A percentile compares a stretch with the other conserved stretches of the same genome.
Evolutionary conservation across 768 basidiomycete species (phyloP).

Genomic region (Lactarius evosmus): DNA sequence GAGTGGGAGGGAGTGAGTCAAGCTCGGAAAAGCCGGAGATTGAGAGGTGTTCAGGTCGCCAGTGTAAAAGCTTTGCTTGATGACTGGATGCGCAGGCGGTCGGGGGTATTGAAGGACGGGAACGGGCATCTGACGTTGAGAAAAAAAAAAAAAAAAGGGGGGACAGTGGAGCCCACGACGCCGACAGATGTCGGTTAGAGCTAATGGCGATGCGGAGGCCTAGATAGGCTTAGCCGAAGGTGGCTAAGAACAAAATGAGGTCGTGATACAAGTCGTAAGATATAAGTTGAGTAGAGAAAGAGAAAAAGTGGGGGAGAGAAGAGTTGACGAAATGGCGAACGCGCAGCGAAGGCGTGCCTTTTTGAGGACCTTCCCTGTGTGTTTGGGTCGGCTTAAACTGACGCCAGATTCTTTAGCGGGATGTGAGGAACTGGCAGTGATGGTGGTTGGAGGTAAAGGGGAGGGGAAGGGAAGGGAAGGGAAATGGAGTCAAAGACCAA

Average conservation of each 20-base stretch:
- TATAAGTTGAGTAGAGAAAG: slow-evolving; percentile 32
- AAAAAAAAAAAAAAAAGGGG: slow-evolving; percentile 33
- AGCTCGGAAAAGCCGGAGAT: slow-evolving; percentile 48
- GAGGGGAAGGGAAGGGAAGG: slow-evolving; percentile 28
- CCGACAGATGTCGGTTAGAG: slow-evolving; percentile 16
- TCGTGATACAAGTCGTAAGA: slow-evolving; percentile 78
- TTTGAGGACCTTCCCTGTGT: slow-evolving; percentile 39
- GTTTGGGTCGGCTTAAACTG: slow-evolving; percentile 15
- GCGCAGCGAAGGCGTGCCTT: slow-evolving; percentile 95
- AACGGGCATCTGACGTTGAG: slow-evolving; percentile 74
- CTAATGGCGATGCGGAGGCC: slow-evolving; percentile 41
- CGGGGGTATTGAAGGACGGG: slow-evolving; percentile 66
- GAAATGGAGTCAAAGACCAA: slow-evolving; percentile 28
- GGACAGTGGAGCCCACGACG: slow-evolving; percentile 24
- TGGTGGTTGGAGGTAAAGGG: slow-evolving; percentile 30
- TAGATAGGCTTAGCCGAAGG: slow-evolving; percentile 39
- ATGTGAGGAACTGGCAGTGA: slow-evolving; percentile 29
- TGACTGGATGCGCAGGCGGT: slow-evolving; percentile 58
- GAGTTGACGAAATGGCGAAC: slow-evolving; percentile 56
- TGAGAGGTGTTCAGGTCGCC: slow-evolving; percentile 39
- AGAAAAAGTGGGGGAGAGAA: slow-evolving; percentile 34
- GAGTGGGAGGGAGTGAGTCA: slow-evolving; percentile 57
- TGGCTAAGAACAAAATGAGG: slow-evolving; percentile 41
- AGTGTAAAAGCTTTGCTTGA: slow-evolving; percentile 51
- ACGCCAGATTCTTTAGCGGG: slow-evolving; percentile 18